These are phyloP conservation scores for Arthrobotrys entomopaga DNA, from an alignment of 2,329 filamentous ascomycete genomes.

Conservation along the genomic window DNA sequence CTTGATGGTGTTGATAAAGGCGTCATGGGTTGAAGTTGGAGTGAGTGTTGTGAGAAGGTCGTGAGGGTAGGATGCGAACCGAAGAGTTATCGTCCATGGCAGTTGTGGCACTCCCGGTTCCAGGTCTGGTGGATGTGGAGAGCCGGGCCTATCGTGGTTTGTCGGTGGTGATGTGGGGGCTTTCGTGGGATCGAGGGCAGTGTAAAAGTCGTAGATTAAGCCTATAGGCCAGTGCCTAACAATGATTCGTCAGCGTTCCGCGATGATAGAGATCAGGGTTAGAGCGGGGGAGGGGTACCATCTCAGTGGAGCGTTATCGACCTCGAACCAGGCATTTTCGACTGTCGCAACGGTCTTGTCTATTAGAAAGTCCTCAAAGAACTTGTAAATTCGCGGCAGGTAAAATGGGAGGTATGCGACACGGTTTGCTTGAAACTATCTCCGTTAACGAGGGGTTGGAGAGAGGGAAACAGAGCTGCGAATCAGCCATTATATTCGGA, in stretches of 20 bases:
- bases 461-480: conserved; percentile 58
- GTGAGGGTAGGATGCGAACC: conserved; percentile 57
- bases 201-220: conserved; percentile 75
- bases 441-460: background rate
- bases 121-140: conserved; percentile 54
- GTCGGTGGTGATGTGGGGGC: conserved; percentile 59
- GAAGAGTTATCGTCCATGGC: conserved; percentile 72
- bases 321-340: conserved; percentile 66
- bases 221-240: conserved; percentile 72
- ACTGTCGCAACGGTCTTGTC: conserved; percentile 65
- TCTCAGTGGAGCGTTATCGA: conserved; percentile 75
- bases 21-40: conserved; percentile 56
- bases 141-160: conserved; percentile 49
- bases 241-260: background rate
- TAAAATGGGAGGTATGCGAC: conserved; percentile 76
- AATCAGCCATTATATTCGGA: conserved; percentile 44
- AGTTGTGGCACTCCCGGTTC: conserved; percentile 61
- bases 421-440: conserved; percentile 70
- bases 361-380: conserved; percentile 71
- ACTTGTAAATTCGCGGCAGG: conserved; percentile 71
- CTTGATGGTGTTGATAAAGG: conserved; percentile 73
- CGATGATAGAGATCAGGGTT: background rate
- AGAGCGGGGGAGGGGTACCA: conserved; percentile 63
- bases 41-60: conserved; percentile 57
- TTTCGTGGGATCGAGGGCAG: conserved; percentile 67